A percentile compares a stretch with the other conserved stretches of the same genome.
Evolutionary conservation across 2,329 filamentous ascomycete genomes (phyloP).

Genomic region (Colletotrichum shisoi): DNA sequence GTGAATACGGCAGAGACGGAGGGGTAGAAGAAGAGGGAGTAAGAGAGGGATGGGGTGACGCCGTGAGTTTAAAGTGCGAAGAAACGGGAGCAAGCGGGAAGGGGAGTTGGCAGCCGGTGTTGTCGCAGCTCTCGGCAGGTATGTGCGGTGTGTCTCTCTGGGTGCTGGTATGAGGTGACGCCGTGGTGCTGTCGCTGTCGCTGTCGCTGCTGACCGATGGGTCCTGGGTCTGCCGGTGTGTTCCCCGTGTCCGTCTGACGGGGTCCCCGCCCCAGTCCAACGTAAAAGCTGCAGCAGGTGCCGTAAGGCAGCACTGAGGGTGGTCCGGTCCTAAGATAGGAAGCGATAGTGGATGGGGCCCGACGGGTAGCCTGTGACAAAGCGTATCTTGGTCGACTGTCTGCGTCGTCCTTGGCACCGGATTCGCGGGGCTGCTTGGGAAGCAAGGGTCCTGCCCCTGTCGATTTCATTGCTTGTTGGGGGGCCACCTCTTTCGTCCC

Average conservation of each 20-base stretch:
- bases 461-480: slow-evolving; percentile 37
- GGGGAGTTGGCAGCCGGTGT: slow-evolving; percentile 16
- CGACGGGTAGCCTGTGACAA: slow-evolving; percentile 34
- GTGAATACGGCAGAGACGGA: slow-evolving; percentile 4
- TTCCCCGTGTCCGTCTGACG: slow-evolving; percentile 25
- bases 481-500: neutral
- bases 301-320: slow-evolving; percentile 14
- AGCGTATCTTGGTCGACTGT: slow-evolving; percentile 29
- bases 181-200: slow-evolving; percentile 17
- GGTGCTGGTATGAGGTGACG: slow-evolving; percentile 30
- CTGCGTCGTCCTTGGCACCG: slow-evolving; percentile 36
- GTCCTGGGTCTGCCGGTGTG: slow-evolving; percentile 13
- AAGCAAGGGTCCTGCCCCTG: slow-evolving; percentile 35
- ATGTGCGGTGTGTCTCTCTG: slow-evolving; percentile 13
- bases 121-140: slow-evolving; percentile 36
- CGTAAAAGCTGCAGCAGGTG: slow-evolving; percentile 8
- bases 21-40: slow-evolving; percentile 15
- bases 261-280: slow-evolving; percentile 23
- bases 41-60: slow-evolving; percentile 33
- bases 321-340: slow-evolving; percentile 26
- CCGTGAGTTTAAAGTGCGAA: slow-evolving; percentile 32
- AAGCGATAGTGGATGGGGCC: slow-evolving; percentile 27
- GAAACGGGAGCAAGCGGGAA: slow-evolving; percentile 26
- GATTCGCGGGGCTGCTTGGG: slow-evolving; percentile 33
- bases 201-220: slow-evolving; percentile 8